Conservation (phyloP, 75 land plant species). For the Cupressus sempervirens region DNA sequence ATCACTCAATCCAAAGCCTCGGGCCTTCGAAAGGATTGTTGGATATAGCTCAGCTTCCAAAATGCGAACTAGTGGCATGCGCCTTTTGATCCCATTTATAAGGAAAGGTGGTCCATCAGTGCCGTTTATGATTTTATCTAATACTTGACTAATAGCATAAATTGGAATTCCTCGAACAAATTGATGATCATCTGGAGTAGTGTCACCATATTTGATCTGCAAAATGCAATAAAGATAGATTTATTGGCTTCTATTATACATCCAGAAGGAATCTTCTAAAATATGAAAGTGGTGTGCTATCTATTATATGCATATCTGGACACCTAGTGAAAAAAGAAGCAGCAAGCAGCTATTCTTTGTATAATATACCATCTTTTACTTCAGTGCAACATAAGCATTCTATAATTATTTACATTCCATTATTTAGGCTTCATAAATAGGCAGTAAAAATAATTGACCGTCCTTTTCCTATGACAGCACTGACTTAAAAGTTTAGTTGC, state of each 20-base stretch:
- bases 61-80: constrained; percentile 83
- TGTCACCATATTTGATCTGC: constrained; percentile 76
- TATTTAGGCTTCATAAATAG: neutral
- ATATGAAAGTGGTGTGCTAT: neutral
- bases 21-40: constrained; percentile 87
- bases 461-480: neutral
- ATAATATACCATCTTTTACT: neutral
- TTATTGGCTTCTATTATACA: neutral
- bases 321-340: neutral
- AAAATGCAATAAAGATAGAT: neutral
- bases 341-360: neutral
- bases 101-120: constrained; percentile 57
- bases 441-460: no score
- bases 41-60: constrained; percentile 96
- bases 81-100: constrained; percentile 70
- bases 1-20: constrained; percentile 86
- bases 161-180: constrained; percentile 92
- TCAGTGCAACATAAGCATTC: neutral
- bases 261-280: neutral
- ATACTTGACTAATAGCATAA: constrained; percentile 74
- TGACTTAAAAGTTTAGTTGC: neutral
- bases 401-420: neutral
- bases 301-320: neutral
- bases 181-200: constrained; percentile 79
- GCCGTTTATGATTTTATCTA: constrained; percentile 75